Percentiles rank a stretch among this genome's conserved stretches.
These are phyloP conservation scores for Chaetomiaceae sp. DNA, from an alignment of 2,329 filamentous ascomycete species.

Conservation along the genomic window DNA sequence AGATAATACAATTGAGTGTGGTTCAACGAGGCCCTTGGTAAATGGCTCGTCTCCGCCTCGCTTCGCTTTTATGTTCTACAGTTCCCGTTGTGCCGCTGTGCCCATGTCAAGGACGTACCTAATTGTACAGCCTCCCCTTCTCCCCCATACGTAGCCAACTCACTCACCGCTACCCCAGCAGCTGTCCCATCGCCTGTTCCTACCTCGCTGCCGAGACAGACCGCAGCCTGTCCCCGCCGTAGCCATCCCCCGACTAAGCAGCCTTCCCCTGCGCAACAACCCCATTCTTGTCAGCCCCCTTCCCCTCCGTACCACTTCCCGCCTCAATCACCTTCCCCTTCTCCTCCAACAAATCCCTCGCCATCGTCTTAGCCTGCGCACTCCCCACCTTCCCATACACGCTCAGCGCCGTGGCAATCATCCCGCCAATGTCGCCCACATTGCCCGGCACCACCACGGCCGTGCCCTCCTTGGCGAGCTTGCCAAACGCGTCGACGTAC, in stretches of 20 bases:
- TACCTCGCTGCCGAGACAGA: not conserved
- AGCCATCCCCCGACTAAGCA: not conserved
- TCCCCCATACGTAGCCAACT: not conserved
- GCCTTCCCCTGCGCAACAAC: not conserved
- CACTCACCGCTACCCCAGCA: not conserved
- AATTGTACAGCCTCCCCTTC: constrained; percentile 7
- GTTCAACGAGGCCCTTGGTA: constrained; percentile 1
- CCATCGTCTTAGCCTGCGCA: constrained; percentile 64
- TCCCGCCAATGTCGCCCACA: constrained; percentile 88
- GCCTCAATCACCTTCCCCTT: constrained; percentile 21
- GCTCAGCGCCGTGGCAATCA: constrained; percentile 94
- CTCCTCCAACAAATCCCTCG: constrained; percentile 44
- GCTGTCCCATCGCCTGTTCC: not conserved
- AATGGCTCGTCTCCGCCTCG: constrained; percentile 11
- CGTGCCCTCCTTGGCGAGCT: constrained; percentile 90
- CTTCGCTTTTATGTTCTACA: constrained; percentile 1
- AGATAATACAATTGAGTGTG: constrained; percentile 16
- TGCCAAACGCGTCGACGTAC: constrained; percentile 87
- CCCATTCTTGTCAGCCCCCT: not conserved
- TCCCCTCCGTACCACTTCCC: constrained; percentile 6
- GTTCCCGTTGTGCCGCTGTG: constrained; percentile 1
- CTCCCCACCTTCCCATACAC: constrained; percentile 92
- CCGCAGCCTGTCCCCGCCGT: not conserved
- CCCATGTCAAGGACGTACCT: no score
- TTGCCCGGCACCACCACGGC: constrained; percentile 94